Evolutionary conservation across 2,329 filamentous ascomycete genomes (phyloP).

Genomic region (Volutella citrinella): DNA sequence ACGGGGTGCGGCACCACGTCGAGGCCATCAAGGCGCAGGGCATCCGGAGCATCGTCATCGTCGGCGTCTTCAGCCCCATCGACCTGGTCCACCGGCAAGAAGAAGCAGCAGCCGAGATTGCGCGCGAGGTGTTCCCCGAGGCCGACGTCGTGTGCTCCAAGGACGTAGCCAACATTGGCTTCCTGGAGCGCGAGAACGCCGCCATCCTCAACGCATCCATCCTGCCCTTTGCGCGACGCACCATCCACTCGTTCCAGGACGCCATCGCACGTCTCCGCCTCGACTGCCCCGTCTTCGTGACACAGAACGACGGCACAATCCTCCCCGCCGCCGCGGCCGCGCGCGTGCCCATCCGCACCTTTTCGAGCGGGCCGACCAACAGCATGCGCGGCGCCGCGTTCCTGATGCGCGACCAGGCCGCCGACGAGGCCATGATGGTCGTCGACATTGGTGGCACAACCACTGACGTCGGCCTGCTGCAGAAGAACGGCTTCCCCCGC

Average conservation of each 20-base stretch:
- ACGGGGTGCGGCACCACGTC: slow-evolving; percentile 1
- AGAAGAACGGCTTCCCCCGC: slow-evolving; percentile 22
- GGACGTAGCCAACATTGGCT: slow-evolving; percentile 37
- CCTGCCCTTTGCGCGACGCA: slow-evolving; percentile 51
- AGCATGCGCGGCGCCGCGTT: slow-evolving; percentile 60
- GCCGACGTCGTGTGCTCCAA: slow-evolving; percentile 3
- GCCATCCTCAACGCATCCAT: slow-evolving; percentile 61
- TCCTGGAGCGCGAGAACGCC: slow-evolving; percentile 61
- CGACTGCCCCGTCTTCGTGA: slow-evolving; percentile 53
- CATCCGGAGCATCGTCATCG: slow-evolving; percentile 4
- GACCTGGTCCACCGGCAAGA: slow-evolving; percentile 1
- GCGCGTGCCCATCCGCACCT: slow-evolving; percentile 55
- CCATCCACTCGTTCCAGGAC: slow-evolving; percentile 51
- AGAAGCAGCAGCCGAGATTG: not conserved
- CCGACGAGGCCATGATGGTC: slow-evolving; percentile 44
- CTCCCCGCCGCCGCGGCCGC: slow-evolving; percentile 49
- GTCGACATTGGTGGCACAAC: slow-evolving; percentile 65
- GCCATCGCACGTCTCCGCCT: slow-evolving; percentile 47
- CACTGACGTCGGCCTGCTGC: slow-evolving; percentile 58
- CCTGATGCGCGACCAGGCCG: too few species aligned
- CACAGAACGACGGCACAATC: slow-evolving; percentile 60
- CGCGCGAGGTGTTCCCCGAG: not conserved
- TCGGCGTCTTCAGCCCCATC: slow-evolving; percentile 3
- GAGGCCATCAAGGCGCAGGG: not conserved
- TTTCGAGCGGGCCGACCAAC: slow-evolving; percentile 60